Conservation (phyloP, 2,329 filamentous ascomycete species). For the Corinectria fuckeliana region DNA sequence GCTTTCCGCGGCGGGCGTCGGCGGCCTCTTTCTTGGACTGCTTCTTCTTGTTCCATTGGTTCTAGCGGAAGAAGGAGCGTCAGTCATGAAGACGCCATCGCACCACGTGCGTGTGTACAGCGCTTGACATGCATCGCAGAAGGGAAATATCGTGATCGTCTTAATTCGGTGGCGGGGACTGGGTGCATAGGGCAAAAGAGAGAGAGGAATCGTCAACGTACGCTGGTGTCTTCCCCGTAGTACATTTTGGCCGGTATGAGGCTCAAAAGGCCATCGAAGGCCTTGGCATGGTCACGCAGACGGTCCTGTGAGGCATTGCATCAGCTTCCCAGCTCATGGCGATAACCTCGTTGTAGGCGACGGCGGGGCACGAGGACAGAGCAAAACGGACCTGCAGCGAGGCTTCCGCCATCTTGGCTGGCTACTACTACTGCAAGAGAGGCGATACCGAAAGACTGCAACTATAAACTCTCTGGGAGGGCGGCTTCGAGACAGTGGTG, state of each 20-base stretch:
- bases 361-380: slow-evolving; percentile 38
- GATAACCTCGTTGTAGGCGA: slow-evolving; percentile 7
- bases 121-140: not conserved
- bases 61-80: slow-evolving; percentile 56
- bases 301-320: slow-evolving; percentile 53
- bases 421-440: not conserved
- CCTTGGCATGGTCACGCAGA: slow-evolving; percentile 67
- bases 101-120: not conserved
- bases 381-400: slow-evolving; percentile 54
- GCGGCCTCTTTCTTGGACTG: slow-evolving; percentile 90
- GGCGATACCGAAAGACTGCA: not conserved
- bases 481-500: not conserved
- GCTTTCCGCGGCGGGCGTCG: slow-evolving; percentile 83
- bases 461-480: not conserved
- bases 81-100: slow-evolving; percentile 17
- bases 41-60: slow-evolving; percentile 94
- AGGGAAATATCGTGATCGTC: not conserved
- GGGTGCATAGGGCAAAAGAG: slow-evolving; percentile 3
- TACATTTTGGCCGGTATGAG: slow-evolving; percentile 91
- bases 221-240: slow-evolving; percentile 83
- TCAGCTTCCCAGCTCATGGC: slow-evolving; percentile 30
- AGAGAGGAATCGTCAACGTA: slow-evolving; percentile 56
- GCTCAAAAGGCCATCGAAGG: slow-evolving; percentile 86
- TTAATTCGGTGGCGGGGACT: slow-evolving; percentile 9
- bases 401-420: slow-evolving; percentile 51